Base-by-base conservation (phyloP, 371 early-diverging fungal genomes). In the Vairimorpha apis region DNA sequence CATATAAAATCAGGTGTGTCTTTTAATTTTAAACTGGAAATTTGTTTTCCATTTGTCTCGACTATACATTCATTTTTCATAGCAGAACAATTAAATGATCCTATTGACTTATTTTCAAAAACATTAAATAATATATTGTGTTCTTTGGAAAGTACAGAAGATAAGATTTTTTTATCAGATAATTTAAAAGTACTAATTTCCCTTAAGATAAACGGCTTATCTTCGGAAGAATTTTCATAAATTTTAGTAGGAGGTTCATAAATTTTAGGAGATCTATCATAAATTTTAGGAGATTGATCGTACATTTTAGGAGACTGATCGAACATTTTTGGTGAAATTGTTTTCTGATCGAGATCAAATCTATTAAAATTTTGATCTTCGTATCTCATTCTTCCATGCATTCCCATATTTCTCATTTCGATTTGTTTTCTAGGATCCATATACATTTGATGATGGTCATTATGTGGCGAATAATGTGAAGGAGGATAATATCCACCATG, bases 31-130 rank as follows among this genome's bases (percentile, higher is more conserved):
- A 76, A 65, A 18, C 56, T 44, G 21, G 30, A 32, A 7, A 76
- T 45, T 37, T 65, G 70, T 47, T 62, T 75, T 4, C 53, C 66
- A 66, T 56, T 37, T 0, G 76, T 65, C 51, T 76, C 76, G 8
- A 76, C 35, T 23, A 23, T 45, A 59, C 44, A 32, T 21, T 70
- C 75, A 13, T 5, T 64, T 33, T 69, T 75, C 47, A 67, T 60
- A 47, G 44, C 43, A 7, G n/a, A 1, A n/a, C 62, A 60, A 69
- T 75, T 69, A 43, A 75, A 49, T 1, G 55, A 45, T 8, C 47
- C 49, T 0, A 74, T 47, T 7, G 56, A 62, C 32, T 44, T 67
- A 16, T 41, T 69, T 14, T 60, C 51, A 33, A 58, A 58, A 37
- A 64, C 65, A 58, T 53, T 53, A 65, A 73, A 44, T 27, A 73